Conservation (phyloP, 306 rosid species). For the Castanopsis chinensis region DNA sequence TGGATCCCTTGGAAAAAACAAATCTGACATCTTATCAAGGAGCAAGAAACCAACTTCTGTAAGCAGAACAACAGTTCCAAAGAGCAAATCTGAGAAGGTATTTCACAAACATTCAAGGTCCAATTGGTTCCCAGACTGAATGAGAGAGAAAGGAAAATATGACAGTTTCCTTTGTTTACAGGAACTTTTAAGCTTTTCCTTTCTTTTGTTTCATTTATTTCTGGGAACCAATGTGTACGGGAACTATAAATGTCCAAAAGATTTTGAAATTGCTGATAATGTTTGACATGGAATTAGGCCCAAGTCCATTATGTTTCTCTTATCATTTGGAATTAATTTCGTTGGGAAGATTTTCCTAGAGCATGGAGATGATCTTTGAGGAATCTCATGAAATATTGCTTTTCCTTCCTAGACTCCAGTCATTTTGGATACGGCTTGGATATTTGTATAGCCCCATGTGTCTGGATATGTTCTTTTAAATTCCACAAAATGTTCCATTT, state of each 20-base stretch:
- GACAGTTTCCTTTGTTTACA: neutral
- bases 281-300: neutral
- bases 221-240: neutral
- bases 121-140: neutral
- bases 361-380: neutral
- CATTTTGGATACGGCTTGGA: neutral
- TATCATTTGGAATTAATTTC: neutral
- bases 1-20: slow-evolving; percentile 59
- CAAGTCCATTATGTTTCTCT: neutral
- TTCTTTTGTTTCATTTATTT: neutral
- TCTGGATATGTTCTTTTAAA: neutral
- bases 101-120: slow-evolving; percentile 16
- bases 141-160: neutral
- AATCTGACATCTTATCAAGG: slow-evolving; percentile 50
- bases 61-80: slow-evolving; percentile 46
- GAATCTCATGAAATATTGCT: neutral
- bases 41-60: slow-evolving; percentile 54
- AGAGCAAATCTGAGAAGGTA: slow-evolving; percentile 76
- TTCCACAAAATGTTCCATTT: neutral
- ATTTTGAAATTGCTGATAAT: neutral
- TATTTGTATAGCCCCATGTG: neutral
- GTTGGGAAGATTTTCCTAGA: neutral
- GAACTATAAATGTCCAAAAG: neutral
- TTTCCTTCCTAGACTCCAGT: neutral
- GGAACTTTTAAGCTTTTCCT: neutral